Conservation (phyloP, 176 grass and related monocot genomes). For the Oryza australiensis region DNA sequence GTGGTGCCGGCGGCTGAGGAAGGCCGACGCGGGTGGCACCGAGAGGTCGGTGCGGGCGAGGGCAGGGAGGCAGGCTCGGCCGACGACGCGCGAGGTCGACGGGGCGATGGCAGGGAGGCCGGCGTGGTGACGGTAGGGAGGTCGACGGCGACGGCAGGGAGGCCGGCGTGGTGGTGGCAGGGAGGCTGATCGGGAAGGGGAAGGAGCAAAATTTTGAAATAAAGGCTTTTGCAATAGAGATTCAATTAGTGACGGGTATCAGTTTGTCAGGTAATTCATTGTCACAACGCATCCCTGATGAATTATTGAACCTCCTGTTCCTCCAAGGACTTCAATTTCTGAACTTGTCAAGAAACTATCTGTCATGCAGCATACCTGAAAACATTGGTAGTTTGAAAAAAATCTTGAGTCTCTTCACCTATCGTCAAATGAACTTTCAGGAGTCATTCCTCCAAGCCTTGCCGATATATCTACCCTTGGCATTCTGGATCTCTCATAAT, state of each 20-base stretch:
- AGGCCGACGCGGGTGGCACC: too few relatives aligned
- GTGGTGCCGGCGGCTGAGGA: too few relatives aligned
- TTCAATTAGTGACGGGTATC: conserved; percentile 51
- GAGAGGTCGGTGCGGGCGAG: too few relatives aligned
- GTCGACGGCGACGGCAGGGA: too few relatives aligned
- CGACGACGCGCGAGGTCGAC: too few relatives aligned
- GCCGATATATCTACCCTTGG: neutral
- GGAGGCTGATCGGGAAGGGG: conserved; percentile 53
- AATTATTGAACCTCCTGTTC: conserved; percentile 37
- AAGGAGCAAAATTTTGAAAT: conserved; percentile 16
- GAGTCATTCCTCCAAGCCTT: conserved; percentile 48
- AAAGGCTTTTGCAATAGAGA: conserved; percentile 18
- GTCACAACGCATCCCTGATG: neutral
- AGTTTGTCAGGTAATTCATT: conserved; percentile 57
- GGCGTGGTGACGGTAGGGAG: too few relatives aligned
- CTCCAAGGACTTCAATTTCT: conserved; percentile 57
- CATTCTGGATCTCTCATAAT: conserved; percentile 61
- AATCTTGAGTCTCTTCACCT: conserved; percentile 60
- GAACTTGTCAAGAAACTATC: conserved; percentile 64
- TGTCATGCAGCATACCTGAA: conserved; percentile 39
- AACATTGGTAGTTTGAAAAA: conserved; percentile 35
- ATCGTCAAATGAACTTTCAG: conserved; percentile 47
- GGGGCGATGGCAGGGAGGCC: too few relatives aligned
- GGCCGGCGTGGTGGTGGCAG: too few relatives aligned
- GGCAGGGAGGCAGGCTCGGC: too few relatives aligned